These are phyloP conservation scores for Scortechinia acanthostroma DNA, from an alignment of 2,329 filamentous ascomycete species.

Conservation along the genomic window DNA sequence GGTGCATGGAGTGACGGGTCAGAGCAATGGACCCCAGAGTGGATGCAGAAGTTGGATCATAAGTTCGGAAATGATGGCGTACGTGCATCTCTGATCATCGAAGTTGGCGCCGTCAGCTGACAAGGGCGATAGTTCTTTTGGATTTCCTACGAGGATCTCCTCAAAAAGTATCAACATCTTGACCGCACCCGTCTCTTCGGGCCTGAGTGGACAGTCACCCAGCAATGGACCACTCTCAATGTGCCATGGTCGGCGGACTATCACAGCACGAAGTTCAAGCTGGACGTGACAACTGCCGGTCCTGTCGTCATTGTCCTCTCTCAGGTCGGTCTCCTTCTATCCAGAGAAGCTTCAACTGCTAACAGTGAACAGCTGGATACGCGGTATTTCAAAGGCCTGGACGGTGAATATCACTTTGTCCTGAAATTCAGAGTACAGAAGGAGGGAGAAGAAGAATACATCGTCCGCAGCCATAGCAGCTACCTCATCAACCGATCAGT, in stretches of 20 bases:
- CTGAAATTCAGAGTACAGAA: conserved; percentile 52
- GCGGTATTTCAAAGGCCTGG: conserved; percentile 49
- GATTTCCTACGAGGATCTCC: conserved; percentile 50
- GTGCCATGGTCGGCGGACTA: conserved; percentile 56
- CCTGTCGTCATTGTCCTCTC: conserved; percentile 50
- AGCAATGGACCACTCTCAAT: conserved; percentile 51
- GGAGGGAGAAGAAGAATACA: conserved; percentile 50
- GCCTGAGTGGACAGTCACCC: conserved; percentile 45
- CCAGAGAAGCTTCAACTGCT: conserved; percentile 4
- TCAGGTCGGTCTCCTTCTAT: conserved; percentile 23
- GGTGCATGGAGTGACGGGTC: conserved; percentile 58
- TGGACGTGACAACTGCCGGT: conserved; percentile 39
- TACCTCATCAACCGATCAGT: conserved; percentile 51
- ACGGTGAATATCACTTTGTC: conserved; percentile 46
- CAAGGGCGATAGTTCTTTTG: conserved; percentile 34
- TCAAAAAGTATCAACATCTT: conserved; percentile 49
- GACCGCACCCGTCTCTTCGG: conserved; percentile 54
- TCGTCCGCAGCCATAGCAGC: conserved; percentile 43
- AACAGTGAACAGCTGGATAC: conserved; percentile 35
- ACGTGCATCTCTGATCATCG: conserved; percentile 2
- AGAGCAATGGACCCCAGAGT: conserved; percentile 55
- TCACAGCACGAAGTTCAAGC: conserved; percentile 48
- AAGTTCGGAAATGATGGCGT: conserved; percentile 50
- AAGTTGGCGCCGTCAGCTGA: conserved; percentile 8
- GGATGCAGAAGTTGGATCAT: conserved; percentile 50